phyloP scores from a whole-genome alignment of 345 rosid genomes.

The Rhodomyrtus tomentosa region DNA sequence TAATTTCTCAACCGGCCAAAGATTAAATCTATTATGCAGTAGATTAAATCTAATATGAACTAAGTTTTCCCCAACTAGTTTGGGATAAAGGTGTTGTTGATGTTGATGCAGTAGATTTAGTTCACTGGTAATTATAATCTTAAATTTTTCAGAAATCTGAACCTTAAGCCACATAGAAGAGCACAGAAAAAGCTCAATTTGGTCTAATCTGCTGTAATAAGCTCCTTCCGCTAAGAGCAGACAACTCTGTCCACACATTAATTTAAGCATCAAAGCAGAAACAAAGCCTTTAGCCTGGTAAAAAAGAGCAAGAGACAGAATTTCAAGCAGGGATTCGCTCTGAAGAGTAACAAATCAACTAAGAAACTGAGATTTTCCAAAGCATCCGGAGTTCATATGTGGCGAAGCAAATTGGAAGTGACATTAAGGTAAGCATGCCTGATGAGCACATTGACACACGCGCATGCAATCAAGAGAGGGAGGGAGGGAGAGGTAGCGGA shows the following conservation, averaged over 20 bases:
- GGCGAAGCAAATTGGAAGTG: not conserved
- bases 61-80: no score
- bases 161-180: not conserved
- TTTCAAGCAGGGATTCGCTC: not conserved
- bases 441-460: not conserved
- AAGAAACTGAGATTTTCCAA: not conserved
- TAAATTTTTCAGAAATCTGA: not conserved
- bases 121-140: not conserved
- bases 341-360: not conserved
- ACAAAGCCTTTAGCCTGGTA: not conserved
- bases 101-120: not conserved
- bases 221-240: not conserved
- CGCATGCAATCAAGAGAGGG: not conserved
- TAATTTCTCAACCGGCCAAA: not conserved
- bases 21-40: not conserved
- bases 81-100: no score
- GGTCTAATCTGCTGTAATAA: not conserved
- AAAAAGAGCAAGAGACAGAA: not conserved
- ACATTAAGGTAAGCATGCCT: not conserved
- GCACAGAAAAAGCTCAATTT: not conserved
- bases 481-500: not conserved
- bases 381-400: not conserved
- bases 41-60: no score
- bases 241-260: not conserved
- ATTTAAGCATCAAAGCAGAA: not conserved